These are phyloP conservation scores for Xylariaceae sp. DNA, from an alignment of 2,329 filamentous ascomycete genomes.

Conservation along the genomic window DNA sequence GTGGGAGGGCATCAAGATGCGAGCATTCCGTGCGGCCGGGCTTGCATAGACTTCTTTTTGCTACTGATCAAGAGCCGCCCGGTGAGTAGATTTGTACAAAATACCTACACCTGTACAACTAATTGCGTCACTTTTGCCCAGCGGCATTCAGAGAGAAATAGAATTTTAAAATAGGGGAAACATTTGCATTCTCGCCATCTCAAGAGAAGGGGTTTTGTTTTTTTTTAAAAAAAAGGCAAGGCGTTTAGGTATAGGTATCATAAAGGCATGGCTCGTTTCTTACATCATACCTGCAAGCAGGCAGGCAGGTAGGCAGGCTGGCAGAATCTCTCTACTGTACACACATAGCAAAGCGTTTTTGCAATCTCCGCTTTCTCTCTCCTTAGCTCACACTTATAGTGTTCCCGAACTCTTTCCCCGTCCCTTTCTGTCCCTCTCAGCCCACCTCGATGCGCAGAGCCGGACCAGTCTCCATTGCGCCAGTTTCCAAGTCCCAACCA, in stretches of 20 bases:
- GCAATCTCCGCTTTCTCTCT: conserved; percentile 20
- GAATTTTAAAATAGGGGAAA: not conserved
- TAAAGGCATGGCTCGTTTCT: conserved; percentile 9
- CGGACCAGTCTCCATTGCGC: conserved; percentile 60
- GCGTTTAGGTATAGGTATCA: conserved; percentile 18
- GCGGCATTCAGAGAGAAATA: not conserved
- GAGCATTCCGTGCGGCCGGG: conserved; percentile 46
- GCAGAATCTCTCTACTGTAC: conserved; percentile 16
- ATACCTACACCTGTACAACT: conserved; percentile 16
- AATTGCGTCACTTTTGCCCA: conserved; percentile 13
- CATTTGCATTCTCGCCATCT: no score
- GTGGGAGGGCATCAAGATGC: conserved; percentile 64
- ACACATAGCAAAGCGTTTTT: conserved; percentile 6
- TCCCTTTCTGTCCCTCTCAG: conserved; percentile 13
- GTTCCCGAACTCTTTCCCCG: conserved; percentile 26
- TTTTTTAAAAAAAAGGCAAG: conserved; percentile 6
- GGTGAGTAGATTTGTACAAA: conserved; percentile 12
- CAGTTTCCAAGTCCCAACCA: conserved; percentile 63
- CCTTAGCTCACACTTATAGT: not conserved
- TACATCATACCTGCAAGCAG: conserved; percentile 1
- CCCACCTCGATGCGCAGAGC: conserved; percentile 39
- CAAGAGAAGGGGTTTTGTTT: no score
- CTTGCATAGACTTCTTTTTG: conserved; percentile 35
- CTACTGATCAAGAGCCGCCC: not conserved
- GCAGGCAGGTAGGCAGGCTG: not conserved